Percentiles rank a stretch among this genome's conserved stretches.
Evolutionary conservation across 495 filamentous ascomycete species (phyloP).

Genomic region (Apiosordaria backusii): DNA sequence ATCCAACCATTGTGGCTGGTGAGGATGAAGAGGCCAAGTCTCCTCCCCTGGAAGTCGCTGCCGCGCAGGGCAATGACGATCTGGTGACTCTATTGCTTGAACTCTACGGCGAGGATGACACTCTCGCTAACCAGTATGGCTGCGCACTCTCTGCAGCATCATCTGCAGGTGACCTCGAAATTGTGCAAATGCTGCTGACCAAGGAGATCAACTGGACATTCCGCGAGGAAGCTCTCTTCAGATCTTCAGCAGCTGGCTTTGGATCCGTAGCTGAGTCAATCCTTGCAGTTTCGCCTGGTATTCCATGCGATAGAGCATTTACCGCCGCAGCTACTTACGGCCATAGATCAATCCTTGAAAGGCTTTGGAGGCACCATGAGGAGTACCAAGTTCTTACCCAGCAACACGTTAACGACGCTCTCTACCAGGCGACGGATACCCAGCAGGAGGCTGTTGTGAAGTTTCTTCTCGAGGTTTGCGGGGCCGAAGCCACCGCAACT

Average conservation of each 20-base stretch:
- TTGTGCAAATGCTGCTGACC: conserved; percentile 10
- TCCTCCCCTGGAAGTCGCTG: conserved; percentile 7
- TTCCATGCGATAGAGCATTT: conserved; percentile 14
- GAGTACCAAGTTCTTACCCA: neutral
- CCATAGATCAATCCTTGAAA: conserved; percentile 1
- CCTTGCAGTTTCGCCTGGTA: conserved; percentile 1
- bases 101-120: neutral
- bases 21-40: neutral
- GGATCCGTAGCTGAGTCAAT: conserved; percentile 8
- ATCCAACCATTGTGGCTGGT: conserved; percentile 8
- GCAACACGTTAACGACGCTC: conserved; percentile 5
- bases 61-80: conserved; percentile 9
- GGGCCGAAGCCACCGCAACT: conserved; percentile 10
- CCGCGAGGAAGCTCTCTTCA: conserved; percentile 12
- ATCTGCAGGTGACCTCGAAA: conserved; percentile 11
- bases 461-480: conserved; percentile 8
- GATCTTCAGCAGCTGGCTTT: conserved; percentile 9
- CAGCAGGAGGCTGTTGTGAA: conserved; percentile 12
- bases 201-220: conserved; percentile 4
- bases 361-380: conserved; percentile 7
- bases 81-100: conserved; percentile 11
- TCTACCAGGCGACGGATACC: conserved; percentile 13
- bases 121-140: conserved; percentile 5
- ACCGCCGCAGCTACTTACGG: conserved; percentile 6
- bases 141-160: conserved; percentile 12